Conservation (phyloP, 2,329 filamentous ascomycete species). For the Xylariales sp. region DNA sequence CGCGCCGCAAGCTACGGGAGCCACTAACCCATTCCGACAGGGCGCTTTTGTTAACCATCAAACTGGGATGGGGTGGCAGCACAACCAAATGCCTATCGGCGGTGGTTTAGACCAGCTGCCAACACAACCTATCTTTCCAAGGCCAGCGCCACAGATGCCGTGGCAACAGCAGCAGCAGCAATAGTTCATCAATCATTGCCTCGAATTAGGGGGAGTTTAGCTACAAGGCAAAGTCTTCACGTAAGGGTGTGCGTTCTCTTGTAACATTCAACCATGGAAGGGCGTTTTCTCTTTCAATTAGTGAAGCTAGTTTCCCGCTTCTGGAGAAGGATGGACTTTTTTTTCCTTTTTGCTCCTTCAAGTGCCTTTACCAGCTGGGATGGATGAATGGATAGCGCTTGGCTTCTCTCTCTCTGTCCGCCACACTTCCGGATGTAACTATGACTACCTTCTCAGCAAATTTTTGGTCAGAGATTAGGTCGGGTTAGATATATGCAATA, state of each 20-base stretch:
- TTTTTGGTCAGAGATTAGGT: slow-evolving; percentile 9
- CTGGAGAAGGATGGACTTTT: background rate
- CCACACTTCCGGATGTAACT: slow-evolving; percentile 21
- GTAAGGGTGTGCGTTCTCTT: slow-evolving; percentile 8
- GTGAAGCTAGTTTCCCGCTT: slow-evolving; percentile 8
- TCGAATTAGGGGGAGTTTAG: background rate
- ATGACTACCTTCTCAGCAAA: slow-evolving; percentile 12
- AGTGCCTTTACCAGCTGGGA: background rate
- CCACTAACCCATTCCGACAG: slow-evolving; percentile 94
- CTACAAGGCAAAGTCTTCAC: background rate
- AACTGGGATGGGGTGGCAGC: slow-evolving; percentile 90
- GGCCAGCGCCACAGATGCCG: slow-evolving; percentile 73
- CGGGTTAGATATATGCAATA: slow-evolving; percentile 25
- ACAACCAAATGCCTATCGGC: slow-evolving; percentile 80
- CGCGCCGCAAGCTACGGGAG: slow-evolving; percentile 82
- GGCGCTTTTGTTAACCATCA: slow-evolving; percentile 89
- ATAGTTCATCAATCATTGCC: background rate
- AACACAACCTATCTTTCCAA: slow-evolving; percentile 86
- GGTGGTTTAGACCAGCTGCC: slow-evolving; percentile 82
- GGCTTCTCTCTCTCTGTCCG: slow-evolving; percentile 1
- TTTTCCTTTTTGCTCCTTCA: slow-evolving; percentile 10
- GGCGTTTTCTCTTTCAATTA: slow-evolving; percentile 22
- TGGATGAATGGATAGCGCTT: slow-evolving; percentile 9
- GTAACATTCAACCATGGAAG: slow-evolving; percentile 28
- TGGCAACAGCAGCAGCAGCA: slow-evolving; percentile 67